Conservation (phyloP, 2,329 filamentous ascomycete genomes). For the Alternaria ventricosa region DNA sequence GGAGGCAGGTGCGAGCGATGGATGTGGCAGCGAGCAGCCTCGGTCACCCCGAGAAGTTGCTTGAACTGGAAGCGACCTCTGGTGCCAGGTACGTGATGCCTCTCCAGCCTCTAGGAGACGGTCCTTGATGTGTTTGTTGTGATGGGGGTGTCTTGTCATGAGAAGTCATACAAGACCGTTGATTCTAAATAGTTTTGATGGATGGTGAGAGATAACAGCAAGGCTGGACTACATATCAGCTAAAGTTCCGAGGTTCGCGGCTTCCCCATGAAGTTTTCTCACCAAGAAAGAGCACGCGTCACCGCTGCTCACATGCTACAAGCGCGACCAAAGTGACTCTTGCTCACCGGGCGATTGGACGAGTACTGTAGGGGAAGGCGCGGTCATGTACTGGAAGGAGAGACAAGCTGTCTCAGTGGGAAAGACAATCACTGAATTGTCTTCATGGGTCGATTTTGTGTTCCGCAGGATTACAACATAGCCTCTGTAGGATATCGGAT, state of each 20-base stretch:
- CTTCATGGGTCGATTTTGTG: too few species aligned
- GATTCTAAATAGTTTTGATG: not conserved
- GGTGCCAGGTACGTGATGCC: accelerated
- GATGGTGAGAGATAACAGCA: not conserved
- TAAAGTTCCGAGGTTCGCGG: not conserved
- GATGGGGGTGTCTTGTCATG: not conserved
- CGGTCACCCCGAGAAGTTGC: not conserved
- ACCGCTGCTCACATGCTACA: not conserved
- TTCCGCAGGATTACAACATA: not conserved
- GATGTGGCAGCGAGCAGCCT: not conserved
- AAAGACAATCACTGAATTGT: not conserved
- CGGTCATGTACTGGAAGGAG: not conserved
- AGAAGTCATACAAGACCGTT: not conserved
- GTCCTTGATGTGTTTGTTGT: too few species aligned
- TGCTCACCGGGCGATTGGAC: not conserved
- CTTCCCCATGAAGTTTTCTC: not conserved
- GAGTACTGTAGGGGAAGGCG: too few species aligned
- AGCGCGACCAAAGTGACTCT: not conserved
- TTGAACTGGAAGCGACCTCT: not conserved
- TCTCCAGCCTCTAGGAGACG: too few species aligned
- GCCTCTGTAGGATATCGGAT: not conserved
- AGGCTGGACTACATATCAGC: accelerated
- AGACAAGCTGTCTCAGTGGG: not conserved
- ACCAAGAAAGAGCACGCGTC: not conserved
- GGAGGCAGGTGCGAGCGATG: not conserved